These are phyloP conservation scores for Cenchrus fungigraminus DNA, from an alignment of 176 grass and related monocot genomes.

Conservation along the genomic window DNA sequence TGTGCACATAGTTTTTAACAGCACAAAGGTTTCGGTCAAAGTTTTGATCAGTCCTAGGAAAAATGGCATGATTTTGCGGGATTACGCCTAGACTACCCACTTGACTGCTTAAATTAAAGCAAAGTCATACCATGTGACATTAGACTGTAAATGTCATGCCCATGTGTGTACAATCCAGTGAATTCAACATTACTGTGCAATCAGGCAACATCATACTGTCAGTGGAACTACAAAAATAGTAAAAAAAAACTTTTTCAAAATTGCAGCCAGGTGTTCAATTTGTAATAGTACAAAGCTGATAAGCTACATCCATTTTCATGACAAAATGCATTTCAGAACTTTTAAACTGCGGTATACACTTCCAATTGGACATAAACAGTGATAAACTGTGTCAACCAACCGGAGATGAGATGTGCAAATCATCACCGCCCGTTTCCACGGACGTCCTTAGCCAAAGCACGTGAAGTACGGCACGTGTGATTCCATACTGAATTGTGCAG, in stretches of 20 bases:
- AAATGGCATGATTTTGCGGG: neutral
- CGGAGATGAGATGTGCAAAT: neutral
- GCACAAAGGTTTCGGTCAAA: neutral
- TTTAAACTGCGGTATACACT: neutral
- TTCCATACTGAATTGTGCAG: conserved; percentile 1
- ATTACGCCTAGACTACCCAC: neutral
- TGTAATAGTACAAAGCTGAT: neutral
- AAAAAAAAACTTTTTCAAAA: conserved; percentile 13
- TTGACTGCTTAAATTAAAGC: conserved; percentile 4
- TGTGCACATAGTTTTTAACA: neutral
- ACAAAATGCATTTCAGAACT: neutral
- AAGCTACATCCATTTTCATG: neutral
- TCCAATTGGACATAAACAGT: neutral
- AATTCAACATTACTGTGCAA: neutral
- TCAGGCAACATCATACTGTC: neutral
- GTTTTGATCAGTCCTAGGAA: neutral
- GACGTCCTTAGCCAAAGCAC: neutral
- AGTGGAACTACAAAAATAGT: neutral
- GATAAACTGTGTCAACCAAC: neutral
- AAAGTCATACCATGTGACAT: conserved; percentile 17
- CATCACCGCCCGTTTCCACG: neutral
- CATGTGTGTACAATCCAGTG: neutral
- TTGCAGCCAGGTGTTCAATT: neutral
- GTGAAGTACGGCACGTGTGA: neutral
- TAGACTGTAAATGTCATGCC: neutral